phyloP scores from a whole-genome alignment of 2,329 filamentous ascomycete species.

The Pseudogymnoascus sp. region DNA sequence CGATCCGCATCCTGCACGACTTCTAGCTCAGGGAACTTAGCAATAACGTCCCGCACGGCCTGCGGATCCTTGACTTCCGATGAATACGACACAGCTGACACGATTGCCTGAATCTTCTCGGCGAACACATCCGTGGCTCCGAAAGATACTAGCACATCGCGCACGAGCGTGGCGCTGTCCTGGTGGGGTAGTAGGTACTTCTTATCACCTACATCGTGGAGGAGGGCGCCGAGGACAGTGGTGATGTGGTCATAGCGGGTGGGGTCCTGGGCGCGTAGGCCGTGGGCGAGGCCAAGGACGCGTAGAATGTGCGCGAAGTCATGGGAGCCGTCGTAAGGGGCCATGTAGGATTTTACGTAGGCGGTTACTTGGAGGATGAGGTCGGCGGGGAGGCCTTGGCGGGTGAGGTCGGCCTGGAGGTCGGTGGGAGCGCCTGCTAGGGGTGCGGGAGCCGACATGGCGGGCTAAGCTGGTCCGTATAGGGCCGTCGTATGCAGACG shows the following conservation, averaged over 20 bases:
- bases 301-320: slow-evolving; percentile 79
- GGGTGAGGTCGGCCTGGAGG: background rate
- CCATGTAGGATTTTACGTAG: slow-evolving; percentile 66
- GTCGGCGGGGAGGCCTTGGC: background rate
- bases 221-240: slow-evolving; percentile 61
- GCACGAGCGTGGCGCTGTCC: slow-evolving; percentile 48
- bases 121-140: slow-evolving; percentile 54
- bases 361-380: slow-evolving; percentile 48
- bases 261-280: slow-evolving; percentile 43
- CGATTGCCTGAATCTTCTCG: slow-evolving; percentile 60
- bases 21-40: slow-evolving; percentile 61
- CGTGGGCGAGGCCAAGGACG: slow-evolving; percentile 64
- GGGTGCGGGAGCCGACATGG: background rate
- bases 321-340: slow-evolving; percentile 74
- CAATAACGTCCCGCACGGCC: slow-evolving; percentile 53
- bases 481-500: background rate
- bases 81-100: slow-evolving; percentile 69
- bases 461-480: background rate
- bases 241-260: slow-evolving; percentile 42
- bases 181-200: slow-evolving; percentile 39
- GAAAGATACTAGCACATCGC: slow-evolving; percentile 44
- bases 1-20: slow-evolving; percentile 90
- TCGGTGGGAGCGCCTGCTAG: background rate
- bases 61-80: slow-evolving; percentile 60
- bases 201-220: slow-evolving; percentile 82